These are phyloP conservation scores for Botryotinia narcissicola DNA, from an alignment of 2,329 filamentous ascomycete species.

Conservation along the genomic window DNA sequence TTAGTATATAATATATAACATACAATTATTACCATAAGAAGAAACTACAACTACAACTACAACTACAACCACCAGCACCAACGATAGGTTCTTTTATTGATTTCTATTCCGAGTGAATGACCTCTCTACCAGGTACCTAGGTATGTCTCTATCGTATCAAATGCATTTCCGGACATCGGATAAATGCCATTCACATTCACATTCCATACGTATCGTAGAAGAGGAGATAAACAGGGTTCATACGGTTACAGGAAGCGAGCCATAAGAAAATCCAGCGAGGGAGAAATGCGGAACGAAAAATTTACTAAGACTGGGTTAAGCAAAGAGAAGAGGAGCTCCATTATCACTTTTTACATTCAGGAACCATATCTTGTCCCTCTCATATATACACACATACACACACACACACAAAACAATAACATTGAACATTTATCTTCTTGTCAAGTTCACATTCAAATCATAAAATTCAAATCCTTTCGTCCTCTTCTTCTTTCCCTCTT, in stretches of 20 bases:
- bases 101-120: no score
- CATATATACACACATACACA: background rate
- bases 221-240: background rate
- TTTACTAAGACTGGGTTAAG: background rate
- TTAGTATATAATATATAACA: no score
- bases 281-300: constrained; percentile 8
- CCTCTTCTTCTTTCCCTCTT: background rate
- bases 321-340: background rate
- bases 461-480: background rate
- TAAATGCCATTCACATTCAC: background rate
- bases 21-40: no score
- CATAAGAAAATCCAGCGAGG: background rate
- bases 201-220: background rate
- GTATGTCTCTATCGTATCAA: background rate
- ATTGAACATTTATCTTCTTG: background rate
- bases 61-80: no score
- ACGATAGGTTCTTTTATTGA: no score
- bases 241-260: background rate
- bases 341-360: background rate
- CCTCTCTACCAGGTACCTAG: no score
- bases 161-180: background rate
- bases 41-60: no score
- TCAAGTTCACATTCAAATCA: background rate
- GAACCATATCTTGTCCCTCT: background rate
- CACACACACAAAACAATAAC: no score